Conservation (phyloP, 495 filamentous ascomycete species). For the Astrothelium macrocarpum region DNA sequence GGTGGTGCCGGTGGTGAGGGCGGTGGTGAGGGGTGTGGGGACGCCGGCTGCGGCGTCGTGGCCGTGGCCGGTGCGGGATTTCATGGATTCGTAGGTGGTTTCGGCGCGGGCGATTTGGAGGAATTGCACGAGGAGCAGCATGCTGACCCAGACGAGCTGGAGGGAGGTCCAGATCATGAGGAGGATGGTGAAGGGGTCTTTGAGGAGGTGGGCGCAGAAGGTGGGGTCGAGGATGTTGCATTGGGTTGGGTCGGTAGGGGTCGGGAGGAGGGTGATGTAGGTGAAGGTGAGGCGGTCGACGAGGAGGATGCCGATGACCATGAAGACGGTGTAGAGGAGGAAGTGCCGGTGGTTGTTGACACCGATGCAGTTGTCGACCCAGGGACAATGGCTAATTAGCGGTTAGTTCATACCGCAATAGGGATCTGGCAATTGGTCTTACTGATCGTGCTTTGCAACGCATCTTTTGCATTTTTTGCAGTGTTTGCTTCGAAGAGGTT, state of each 20-base stretch:
- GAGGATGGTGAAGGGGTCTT: slow-evolving; percentile 75
- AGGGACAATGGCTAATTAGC: slow-evolving; percentile 78
- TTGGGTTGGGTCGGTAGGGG: slow-evolving; percentile 26
- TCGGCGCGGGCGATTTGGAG: slow-evolving; percentile 82
- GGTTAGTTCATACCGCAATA: slow-evolving; percentile 23
- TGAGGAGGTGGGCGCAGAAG: slow-evolving; percentile 62
- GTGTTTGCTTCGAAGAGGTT: slow-evolving; percentile 88
- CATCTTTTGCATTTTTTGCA: slow-evolving; percentile 84
- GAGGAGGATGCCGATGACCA: slow-evolving; percentile 64
- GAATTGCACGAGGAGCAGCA: slow-evolving; percentile 88
- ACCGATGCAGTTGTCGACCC: slow-evolving; percentile 93
- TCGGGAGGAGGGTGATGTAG: slow-evolving; percentile 47
- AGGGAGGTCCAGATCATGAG: slow-evolving; percentile 66
- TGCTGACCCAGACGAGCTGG: slow-evolving; percentile 88
- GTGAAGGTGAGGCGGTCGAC: slow-evolving; percentile 35
- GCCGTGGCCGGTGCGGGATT: slow-evolving; percentile 44
- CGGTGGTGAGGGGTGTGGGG: slow-evolving; percentile 52
- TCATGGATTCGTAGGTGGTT: slow-evolving; percentile 94
- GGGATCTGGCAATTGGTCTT: slow-evolving; percentile 30
- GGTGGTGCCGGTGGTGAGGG: slow-evolving; percentile 63
- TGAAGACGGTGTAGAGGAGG: slow-evolving; percentile 69
- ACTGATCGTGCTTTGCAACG: slow-evolving; percentile 96
- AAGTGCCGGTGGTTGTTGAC: slow-evolving; percentile 94
- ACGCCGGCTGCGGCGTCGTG: slow-evolving; percentile 34
- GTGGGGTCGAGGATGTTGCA: slow-evolving; percentile 69